These are phyloP conservation scores for Colletotrichum sojae DNA, from an alignment of 2,329 filamentous ascomycete species.

Conservation along the genomic window DNA sequence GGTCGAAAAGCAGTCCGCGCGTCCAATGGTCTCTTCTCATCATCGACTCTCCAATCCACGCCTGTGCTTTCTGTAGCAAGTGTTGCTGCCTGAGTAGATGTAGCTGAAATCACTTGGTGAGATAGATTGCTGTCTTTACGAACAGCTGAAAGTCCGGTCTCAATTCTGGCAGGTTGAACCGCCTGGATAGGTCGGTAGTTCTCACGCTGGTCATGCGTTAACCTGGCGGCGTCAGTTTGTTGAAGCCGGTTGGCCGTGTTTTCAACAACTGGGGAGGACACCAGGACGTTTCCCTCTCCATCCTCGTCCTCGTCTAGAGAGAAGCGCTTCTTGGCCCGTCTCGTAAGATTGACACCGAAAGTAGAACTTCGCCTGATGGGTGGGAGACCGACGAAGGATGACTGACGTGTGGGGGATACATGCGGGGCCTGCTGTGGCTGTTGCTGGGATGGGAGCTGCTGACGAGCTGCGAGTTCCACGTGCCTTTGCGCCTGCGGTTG, in stretches of 20 bases:
- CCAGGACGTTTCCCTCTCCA: not conserved
- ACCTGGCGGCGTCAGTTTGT: not conserved
- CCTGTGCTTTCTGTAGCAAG: constrained; percentile 34
- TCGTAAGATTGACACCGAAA: constrained; percentile 60
- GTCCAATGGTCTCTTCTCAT: constrained; percentile 33
- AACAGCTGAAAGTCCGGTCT: constrained; percentile 18
- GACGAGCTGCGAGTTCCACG: constrained; percentile 40
- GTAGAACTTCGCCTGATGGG: constrained; percentile 72
- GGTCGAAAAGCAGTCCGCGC: constrained; percentile 25
- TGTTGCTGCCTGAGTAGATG: constrained; percentile 36
- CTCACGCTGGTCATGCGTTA: constrained; percentile 11
- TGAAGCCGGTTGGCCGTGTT: constrained; percentile 5
- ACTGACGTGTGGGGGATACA: constrained; percentile 56
- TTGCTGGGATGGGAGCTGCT: constrained; percentile 35
- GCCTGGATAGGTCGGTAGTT: constrained; percentile 1
- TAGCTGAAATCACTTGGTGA: constrained; percentile 22
- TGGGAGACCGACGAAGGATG: constrained; percentile 71
- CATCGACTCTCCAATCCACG: constrained; percentile 24
- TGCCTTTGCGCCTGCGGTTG: constrained; percentile 3
- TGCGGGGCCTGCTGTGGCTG: constrained; percentile 19
- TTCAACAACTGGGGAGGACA: constrained; percentile 11
- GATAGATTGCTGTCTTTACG: constrained; percentile 30
- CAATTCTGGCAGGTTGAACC: constrained; percentile 18
- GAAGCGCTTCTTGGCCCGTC: constrained; percentile 52
- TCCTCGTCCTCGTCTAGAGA: constrained; percentile 52